phyloP scores from a whole-genome alignment of 768 basidiomycete species.

The Lentinula edodes region DNA sequence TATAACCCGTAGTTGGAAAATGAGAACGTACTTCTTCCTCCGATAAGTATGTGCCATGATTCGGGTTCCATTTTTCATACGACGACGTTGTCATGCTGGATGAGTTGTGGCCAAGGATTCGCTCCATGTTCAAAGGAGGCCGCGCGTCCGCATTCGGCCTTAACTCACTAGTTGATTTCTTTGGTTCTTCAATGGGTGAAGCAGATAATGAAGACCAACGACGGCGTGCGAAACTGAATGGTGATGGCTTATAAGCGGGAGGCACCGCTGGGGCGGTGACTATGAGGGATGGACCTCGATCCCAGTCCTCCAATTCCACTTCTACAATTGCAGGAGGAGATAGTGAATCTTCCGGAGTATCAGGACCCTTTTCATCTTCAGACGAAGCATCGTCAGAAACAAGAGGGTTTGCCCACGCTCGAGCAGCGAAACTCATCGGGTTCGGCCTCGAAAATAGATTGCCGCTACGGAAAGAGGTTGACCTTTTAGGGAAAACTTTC shows the following conservation, averaged over 20 bases:
- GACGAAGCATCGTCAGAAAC: constrained; percentile 18
- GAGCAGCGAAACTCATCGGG: constrained; percentile 53
- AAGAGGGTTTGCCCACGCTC: constrained; percentile 49
- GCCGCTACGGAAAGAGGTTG: constrained; percentile 37
- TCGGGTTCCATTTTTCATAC: neutral
- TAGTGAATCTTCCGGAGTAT: constrained; percentile 5
- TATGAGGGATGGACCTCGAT: constrained; percentile 4
- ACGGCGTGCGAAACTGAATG: constrained; percentile 57
- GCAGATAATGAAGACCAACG: constrained; percentile 47
- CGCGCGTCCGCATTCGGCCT: neutral
- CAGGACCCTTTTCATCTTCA: constrained; percentile 4
- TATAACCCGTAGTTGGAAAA: neutral
- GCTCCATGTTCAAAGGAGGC: neutral
- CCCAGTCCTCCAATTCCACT: constrained; percentile 2
- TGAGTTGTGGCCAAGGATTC: neutral
- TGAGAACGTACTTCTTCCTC: constrained; percentile 6
- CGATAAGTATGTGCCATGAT: neutral
- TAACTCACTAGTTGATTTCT: neutral
- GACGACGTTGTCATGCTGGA: neutral
- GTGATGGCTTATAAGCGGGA: constrained; percentile 53
- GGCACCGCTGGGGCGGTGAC: constrained; percentile 19
- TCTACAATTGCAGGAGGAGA: constrained; percentile 6
- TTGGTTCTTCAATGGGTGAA: constrained; percentile 23
- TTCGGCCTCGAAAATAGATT: constrained; percentile 53
- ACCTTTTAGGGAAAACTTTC: constrained; percentile 34